Evolutionary conservation across 1,284 basidiomycete genomes (phyloP).

Genomic region (Microbotryum violaceum): DNA sequence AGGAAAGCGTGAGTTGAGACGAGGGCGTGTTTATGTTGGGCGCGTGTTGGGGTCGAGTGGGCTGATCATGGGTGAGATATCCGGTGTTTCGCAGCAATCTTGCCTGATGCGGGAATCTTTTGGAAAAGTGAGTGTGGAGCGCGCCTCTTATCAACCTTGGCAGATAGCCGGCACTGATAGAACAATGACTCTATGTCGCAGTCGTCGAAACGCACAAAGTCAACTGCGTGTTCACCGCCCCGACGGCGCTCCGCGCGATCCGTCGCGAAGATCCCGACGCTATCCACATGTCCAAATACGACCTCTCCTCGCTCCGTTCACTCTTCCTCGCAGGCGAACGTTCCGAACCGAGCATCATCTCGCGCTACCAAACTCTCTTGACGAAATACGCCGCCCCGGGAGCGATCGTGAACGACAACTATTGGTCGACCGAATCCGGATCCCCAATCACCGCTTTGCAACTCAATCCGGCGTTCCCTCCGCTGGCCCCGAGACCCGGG

Average conservation of each 20-base stretch:
- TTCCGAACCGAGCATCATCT: conserved; percentile 36
- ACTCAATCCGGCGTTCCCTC: conserved; percentile 30
- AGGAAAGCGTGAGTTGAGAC: conserved; percentile 29
- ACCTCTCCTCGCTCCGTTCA: conserved; percentile 32
- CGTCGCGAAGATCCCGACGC: conserved; percentile 35
- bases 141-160: neutral
- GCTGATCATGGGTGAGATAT: neutral
- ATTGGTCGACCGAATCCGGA: conserved; percentile 37
- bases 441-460: conserved; percentile 36
- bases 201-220: conserved; percentile 14
- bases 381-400: conserved; percentile 35
- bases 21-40: no score
- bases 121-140: conserved; percentile 28
- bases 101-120: conserved; percentile 38
- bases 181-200: conserved; percentile 7
- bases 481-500: conserved; percentile 32
- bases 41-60: no score
- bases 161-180: no score
- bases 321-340: conserved; percentile 39
- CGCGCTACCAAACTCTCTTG: conserved; percentile 30
- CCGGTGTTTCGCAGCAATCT: conserved; percentile 16
- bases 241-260: conserved; percentile 36
- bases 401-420: conserved; percentile 37
- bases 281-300: conserved; percentile 32
- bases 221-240: conserved; percentile 18